phyloP scores from a whole-genome alignment of 148 eudicot species.

The Linanthus parryae region DNA sequence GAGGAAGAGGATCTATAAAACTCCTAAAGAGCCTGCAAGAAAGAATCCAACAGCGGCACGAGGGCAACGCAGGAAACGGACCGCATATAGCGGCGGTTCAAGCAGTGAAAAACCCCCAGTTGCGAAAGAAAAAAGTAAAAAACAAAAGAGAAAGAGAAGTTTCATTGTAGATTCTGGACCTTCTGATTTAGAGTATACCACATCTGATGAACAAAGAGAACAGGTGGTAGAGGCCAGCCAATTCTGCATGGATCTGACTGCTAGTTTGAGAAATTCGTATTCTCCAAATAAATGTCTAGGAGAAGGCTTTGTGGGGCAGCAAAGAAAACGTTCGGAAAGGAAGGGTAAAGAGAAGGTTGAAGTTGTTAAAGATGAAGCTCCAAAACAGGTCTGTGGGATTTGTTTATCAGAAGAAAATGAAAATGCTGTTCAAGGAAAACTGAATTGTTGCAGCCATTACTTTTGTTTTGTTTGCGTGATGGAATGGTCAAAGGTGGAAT shows the following conservation, averaged over 20 bases:
- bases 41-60: conserved; percentile 26
- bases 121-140: conserved; percentile 22
- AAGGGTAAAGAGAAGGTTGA: conserved; percentile 85
- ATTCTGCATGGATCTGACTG: conserved; percentile 36
- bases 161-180: conserved; percentile 35
- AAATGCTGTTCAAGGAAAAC: conserved; percentile 67
- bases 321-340: conserved; percentile 38
- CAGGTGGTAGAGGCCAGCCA: conserved; percentile 67
- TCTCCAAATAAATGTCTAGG: conserved; percentile 29
- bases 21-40: conserved; percentile 26
- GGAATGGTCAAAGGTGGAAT: conserved; percentile 99
- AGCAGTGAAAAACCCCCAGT: conserved; percentile 16
- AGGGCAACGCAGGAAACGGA: conserved; percentile 21
- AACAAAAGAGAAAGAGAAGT: conserved; percentile 39
- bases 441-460: conserved; percentile 86
- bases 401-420: conserved; percentile 88
- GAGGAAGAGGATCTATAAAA: conserved; percentile 28
- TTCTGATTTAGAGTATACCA: conserved; percentile 69
- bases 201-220: conserved; percentile 98
- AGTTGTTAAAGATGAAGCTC: conserved; percentile 42
- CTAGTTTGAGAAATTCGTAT: conserved; percentile 46
- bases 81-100: conserved; percentile 24
- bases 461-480: conserved; percentile 90
- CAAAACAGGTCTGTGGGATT: conserved; percentile 85
- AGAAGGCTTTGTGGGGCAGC: conserved; percentile 24